Base-by-base conservation (phyloP, 2,329 filamentous ascomycete genomes). In the Thielaviopsis cerberus region DNA sequence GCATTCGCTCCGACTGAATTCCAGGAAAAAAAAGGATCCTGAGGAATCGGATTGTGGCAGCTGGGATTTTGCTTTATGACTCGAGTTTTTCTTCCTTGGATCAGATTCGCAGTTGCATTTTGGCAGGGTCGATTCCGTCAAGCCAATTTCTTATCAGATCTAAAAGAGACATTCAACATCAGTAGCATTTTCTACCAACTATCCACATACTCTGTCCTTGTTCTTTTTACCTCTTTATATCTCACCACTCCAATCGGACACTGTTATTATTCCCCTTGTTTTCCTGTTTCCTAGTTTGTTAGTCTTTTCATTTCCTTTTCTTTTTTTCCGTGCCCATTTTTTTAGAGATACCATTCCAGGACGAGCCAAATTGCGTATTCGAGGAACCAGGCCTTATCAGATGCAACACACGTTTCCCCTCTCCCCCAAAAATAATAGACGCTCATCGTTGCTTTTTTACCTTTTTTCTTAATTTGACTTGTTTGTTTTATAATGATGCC, bases 351-450 rank as follows among this genome's bases (percentile, higher is more conserved):
- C 17, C 25, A 55, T 30, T 55, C 22, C 41, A 50, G 54, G 26
- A 55, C 54, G 54, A 50, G 53, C 53, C 34, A 24, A 23, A 25
- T 20, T 25, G 53, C 53, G 53, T 23, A 37, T 55, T 41, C 54
- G 41, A 55, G 54, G 54, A 55, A 50, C 54, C 54, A 55, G 54
- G 54, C 41, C 54, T 55, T 55, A 51, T 55, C 54, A 51, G 34
- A 55, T 55, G 54, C 54, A 55, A 27, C 20, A 50, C 54, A 24
- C 1, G 27, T 37, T 8, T 37, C 17, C 17, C 10, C 10, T 37
- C 17, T 13, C 10, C 10, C 10, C 30, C 30, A 37, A 37, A 37
- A 37, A 13, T 37, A 37, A 4, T 37, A 37, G 30, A 37, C 30
- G 30, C 30, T 37, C 30, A 37, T 13, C 17, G 30, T 37, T 37